Base-by-base conservation (phyloP, 257 asterid species). In the Solanum gandarillasii region DNA sequence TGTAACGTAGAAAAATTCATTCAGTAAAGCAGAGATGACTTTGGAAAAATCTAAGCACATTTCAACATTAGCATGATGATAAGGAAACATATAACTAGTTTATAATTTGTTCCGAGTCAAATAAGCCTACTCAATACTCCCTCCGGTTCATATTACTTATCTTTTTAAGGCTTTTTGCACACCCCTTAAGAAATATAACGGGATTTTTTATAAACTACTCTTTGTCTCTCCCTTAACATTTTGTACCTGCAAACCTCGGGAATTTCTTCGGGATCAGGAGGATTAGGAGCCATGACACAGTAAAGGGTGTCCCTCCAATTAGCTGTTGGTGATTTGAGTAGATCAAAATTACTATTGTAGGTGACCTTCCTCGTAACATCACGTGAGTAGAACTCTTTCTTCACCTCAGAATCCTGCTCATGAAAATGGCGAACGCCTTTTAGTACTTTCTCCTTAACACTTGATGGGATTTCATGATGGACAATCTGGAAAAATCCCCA, bases 401-500 rank as follows among this genome's bases (percentile, higher is more conserved):
- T 90, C 68, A 81, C 39, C 18, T 88, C 91, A 55, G 5, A 20
- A 31, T 87, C 91, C 9, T 35, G 48, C 39, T 88, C 88, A 46
- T 88, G 85, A 58, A 90, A 90, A 13, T n/a, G 52, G 4, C 83
- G 46, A 6, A 87, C 87, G 4, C 92, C 89, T 46, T 55, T 13
- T 18, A 90, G 70, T 89, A 88, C 88, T 35, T 88, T 91, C 5
- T 88, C 91, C 91, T 41, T 18, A 6, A 87, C 27, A 55, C 58
- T 31, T 0, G 6, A 73, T 14, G 91, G 90, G 76, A 89, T 82
- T 78, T 87, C 89, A 18, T 86, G 96, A 83, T 92, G 91, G 31
- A 92, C 84, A 29, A 93, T 89, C 83, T 89, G 93, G 90, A 93
- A 93, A 86, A 93, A 92, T 1, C 94, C 95, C 94, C 92, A 92